Conservation (phyloP, 805 yeast genomes). For the Cyberlindnera suaveolens region DNA sequence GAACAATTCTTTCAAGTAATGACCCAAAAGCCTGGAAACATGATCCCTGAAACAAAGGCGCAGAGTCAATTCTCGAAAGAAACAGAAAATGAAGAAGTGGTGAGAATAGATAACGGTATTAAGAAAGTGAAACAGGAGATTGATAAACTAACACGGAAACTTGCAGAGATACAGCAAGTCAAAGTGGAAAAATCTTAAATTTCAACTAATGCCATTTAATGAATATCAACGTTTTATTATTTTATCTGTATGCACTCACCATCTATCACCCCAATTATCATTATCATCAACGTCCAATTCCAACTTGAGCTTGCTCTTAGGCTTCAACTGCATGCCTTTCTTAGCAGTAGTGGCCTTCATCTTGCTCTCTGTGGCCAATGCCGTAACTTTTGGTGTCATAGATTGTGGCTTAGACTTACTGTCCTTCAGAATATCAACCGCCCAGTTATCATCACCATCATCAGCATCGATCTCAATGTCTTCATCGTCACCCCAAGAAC, state of each 20-base stretch:
- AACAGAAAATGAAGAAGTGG: slow-evolving; percentile 61
- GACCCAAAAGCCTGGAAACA: slow-evolving; percentile 59
- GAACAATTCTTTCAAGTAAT: slow-evolving; percentile 77
- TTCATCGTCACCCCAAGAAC: slow-evolving; percentile 12
- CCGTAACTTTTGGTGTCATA: slow-evolving; percentile 19
- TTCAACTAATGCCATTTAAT: neutral
- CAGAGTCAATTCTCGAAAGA: slow-evolving; percentile 39
- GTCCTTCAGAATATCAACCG: neutral
- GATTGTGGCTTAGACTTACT: neutral
- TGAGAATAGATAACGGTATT: slow-evolving; percentile 42
- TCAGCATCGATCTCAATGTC: slow-evolving; percentile 6
- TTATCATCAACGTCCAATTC: slow-evolving; percentile 29
- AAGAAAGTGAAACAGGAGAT: slow-evolving; percentile 40
- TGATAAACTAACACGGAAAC: slow-evolving; percentile 32
- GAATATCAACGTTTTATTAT: neutral
- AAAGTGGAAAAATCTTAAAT: slow-evolving; percentile 4
- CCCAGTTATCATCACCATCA: slow-evolving; percentile 22
- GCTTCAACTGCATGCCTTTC: slow-evolving; percentile 22
- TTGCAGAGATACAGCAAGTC: slow-evolving; percentile 23
- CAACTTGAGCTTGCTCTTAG: slow-evolving; percentile 28
- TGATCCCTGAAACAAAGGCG: slow-evolving; percentile 37
- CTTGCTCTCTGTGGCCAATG: slow-evolving; percentile 14
- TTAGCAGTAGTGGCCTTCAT: slow-evolving; percentile 6
- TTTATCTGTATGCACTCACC: slow-evolving; percentile 22
- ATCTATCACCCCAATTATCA: slow-evolving; percentile 42